Base-by-base conservation (phyloP, 2,329 filamentous ascomycete species). In the Coleophoma eucalyptorum region DNA sequence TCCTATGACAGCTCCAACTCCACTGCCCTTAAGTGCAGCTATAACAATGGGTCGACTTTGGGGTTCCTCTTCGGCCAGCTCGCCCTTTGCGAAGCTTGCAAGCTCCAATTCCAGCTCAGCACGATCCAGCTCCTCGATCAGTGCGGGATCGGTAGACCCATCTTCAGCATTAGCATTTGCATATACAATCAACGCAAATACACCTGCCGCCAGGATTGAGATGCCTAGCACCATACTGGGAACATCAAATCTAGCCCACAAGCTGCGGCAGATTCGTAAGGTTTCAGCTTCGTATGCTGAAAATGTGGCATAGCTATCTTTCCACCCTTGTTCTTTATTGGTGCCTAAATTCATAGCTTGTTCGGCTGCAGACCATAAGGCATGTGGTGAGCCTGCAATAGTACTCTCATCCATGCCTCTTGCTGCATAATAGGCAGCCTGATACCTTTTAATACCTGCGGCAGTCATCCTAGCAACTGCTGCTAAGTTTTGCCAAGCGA, bases 231-330 rank as follows among this genome's bases (percentile, higher is more conserved):
- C 64, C 91, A 99, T 99, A 65, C 87, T 89, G 2, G 83, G 78
- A 18, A 96, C 76, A 66, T 99, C 90, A 60, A 99, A 99, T 34
- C 89, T 83, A 19, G 94, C 91, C 94, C 94, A 99, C 15, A 97
- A 74, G 37, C 78, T 80, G 65, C 91, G 89, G 72, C 90, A 97
- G 12, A 93, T 78, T 26, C 76, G 76, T 42, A 99, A 75, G 1
- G 88, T 96, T 64, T 89, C 83, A 31, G 76, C 75, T 66, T 97
- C 91, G 65, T 96, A 97, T 11, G 77, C 74, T 15, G 78, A 72
- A 62, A 89, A 93, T 0, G 84, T 80, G 2, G 77, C 57, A 59
- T 81, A 83, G 0, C 74, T 65, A 7, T 71, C 70, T 52, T 62
- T 62, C 66, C 68, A 74, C 58, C 62, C 60, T 50, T 67, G 37